phyloP scores from a whole-genome alignment of 495 filamentous ascomycete species.

The Jackrogersella minutella region DNA sequence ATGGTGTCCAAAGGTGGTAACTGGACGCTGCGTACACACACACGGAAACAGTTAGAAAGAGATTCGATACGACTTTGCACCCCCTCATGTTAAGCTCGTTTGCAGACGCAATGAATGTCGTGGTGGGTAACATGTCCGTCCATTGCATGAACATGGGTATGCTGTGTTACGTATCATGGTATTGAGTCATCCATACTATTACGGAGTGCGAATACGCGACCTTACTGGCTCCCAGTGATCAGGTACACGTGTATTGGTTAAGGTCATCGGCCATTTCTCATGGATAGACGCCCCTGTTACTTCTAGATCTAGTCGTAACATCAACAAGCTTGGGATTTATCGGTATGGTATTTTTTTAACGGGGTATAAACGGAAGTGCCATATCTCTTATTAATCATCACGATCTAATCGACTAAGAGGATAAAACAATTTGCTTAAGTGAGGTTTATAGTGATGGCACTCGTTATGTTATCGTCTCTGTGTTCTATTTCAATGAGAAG shows the following conservation, averaged over 20 bases:
- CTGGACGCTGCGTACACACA: conserved; percentile 19
- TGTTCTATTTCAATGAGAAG: too few species aligned
- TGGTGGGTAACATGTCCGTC: conserved; percentile 23
- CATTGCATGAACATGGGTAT: conserved; percentile 28
- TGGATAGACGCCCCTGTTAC: neutral
- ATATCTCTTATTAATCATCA: too few species aligned
- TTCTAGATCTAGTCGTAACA: neutral
- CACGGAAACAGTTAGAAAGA: conserved; percentile 20
- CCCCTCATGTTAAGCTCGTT: neutral
- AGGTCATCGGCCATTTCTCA: neutral
- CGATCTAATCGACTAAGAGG: too few species aligned
- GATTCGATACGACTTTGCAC: conserved; percentile 12
- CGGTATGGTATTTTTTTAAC: neutral
- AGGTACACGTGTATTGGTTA: neutral
- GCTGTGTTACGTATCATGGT: conserved; percentile 29
- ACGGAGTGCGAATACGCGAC: too few species aligned
- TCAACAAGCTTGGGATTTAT: neutral
- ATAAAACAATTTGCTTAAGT: too few species aligned
- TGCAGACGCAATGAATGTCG: conserved; percentile 15
- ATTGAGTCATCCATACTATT: conserved; percentile 12
- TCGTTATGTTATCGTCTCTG: too few species aligned
- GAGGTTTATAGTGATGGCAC: too few species aligned
- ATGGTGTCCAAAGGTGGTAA: conserved; percentile 18
- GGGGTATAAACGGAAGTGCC: neutral
- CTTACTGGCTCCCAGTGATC: neutral